Base-by-base conservation (phyloP, 2,329 filamentous ascomycete genomes). In the Diaporthe sp. region DNA sequence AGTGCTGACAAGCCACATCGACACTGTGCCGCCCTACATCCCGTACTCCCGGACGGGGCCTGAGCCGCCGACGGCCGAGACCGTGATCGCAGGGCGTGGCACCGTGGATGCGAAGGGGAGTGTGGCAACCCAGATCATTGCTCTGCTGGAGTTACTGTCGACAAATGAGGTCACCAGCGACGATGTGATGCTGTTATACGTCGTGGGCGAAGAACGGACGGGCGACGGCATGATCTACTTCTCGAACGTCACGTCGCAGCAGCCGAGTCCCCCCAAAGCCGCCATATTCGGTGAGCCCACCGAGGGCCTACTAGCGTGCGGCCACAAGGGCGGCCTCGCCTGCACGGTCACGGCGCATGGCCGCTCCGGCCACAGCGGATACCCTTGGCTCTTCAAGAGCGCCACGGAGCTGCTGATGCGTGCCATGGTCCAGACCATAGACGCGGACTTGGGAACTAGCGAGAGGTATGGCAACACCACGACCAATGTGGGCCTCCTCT, bases 271-370 rank as follows among this genome's bases (percentile, higher is more conserved):
- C 91, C 28, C 89, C 93, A 51, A 91, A 94, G 4, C 92, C 95
- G 62, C 31, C 79, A 94, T 96, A 80, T 98, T 98, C 81, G 96
- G 97, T 51, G 97, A 98, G 82, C 96, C 96, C 0, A 98, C 96
- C 0, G 95, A 98, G 80, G 91, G 92, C 78, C 95, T 94, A 82
- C 92, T 98, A n/a, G 95, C 95, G 0, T 92, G 94, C 72, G 97
- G 96, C 3, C 96, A 98, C 88, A 98, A 98, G 86, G 96, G 97
- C 51, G 93, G 92, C 74, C 82, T 95, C 2, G 89, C 89, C 61
- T 93, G 95, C 80, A 86, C 88, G 2, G 80, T 98, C 75, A 86
- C 86, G 19, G 94, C 94, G 0, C 89, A 89, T 42, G 96, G 96
- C 44, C 92, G 92, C 76, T 94, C 89, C 0, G 95, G 94, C 3